Conservation (phyloP, 2,329 filamentous ascomycete species). For the Corinectria fuckeliana region DNA sequence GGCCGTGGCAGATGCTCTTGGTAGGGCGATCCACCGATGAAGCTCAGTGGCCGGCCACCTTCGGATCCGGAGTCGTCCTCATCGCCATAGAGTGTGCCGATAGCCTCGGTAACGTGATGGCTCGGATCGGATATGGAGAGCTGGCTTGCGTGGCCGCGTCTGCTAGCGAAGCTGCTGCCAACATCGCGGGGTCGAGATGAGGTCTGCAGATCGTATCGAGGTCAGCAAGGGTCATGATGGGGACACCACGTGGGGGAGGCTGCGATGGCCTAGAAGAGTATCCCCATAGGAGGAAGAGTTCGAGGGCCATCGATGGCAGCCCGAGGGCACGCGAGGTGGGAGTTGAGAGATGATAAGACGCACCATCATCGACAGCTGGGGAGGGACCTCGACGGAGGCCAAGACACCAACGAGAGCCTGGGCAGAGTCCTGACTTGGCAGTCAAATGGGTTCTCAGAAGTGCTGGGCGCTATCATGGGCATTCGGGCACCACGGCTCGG, state of each 20-base stretch:
- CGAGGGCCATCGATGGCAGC: neutral
- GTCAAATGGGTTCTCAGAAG: slow-evolving; percentile 32
- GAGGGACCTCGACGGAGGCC: slow-evolving; percentile 47
- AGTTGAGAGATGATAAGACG: slow-evolving; percentile 39
- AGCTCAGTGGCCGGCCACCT: slow-evolving; percentile 73
- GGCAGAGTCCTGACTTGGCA: slow-evolving; percentile 34
- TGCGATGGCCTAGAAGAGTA: slow-evolving; percentile 9
- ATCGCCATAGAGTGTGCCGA: slow-evolving; percentile 88
- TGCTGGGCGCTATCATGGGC: slow-evolving; percentile 41
- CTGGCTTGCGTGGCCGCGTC: slow-evolving; percentile 64
- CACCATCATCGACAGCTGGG: slow-evolving; percentile 57
- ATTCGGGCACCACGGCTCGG: slow-evolving; percentile 32
- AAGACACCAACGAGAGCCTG: slow-evolving; percentile 42
- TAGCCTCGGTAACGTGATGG: slow-evolving; percentile 94
- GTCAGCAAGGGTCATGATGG: slow-evolving; percentile 34
- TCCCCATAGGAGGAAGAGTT: neutral
- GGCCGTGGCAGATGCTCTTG: slow-evolving; percentile 56
- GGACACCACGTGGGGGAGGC: slow-evolving; percentile 8
- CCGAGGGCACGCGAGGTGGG: slow-evolving; percentile 3
- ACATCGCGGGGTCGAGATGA: slow-evolving; percentile 64
- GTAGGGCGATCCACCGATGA: slow-evolving; percentile 64
- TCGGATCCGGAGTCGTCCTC: slow-evolving; percentile 68
- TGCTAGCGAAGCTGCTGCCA: slow-evolving; percentile 63
- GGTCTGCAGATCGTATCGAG: slow-evolving; percentile 50
- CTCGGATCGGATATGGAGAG: slow-evolving; percentile 82